Base-by-base conservation (phyloP, 257 asterid species). In the Voacanga thouarsii region DNA sequence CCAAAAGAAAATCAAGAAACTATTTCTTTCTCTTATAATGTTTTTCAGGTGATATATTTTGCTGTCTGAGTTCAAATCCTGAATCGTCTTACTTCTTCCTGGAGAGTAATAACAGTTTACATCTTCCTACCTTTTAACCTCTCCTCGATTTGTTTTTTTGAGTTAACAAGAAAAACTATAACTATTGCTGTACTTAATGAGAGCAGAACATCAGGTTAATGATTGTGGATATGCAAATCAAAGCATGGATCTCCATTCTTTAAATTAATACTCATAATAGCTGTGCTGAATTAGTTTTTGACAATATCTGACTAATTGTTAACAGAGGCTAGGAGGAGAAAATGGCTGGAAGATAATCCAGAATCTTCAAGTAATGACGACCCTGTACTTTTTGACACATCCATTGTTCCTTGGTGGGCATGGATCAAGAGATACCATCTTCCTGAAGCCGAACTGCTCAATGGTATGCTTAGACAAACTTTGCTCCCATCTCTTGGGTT, bases 361-460 rank as follows among this genome's bases (percentile, higher is more conserved):
- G 87, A 88, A 80, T 89, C 99, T 71, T 92, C 99, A 47, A 93
- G 81, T 77, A 96, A 93, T 53, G 90, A 89, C 44, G 87, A 89
- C 66, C 97, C 98, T 65, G 83, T 95, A 41, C 76, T 88, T 67
- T 95, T 95, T 23, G 97, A 93, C 89, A 93, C 97, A 59, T 87
- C 98, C 41, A 89, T 90, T 45, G 81, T 95, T 81, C 99, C 99
- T 63, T 95, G 98, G 98, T 95, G 99, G 99, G 94, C 96, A 78
- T 95, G 99, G 97, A 87, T 89, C 83, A 91, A 91, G 82, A 89
- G 97, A 83, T 93, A 90, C 78, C 99, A 95, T 88, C 99, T 95
- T 64, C 98, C 99, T 4, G 99, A 95, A 88, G 99, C 99, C 44
- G 99, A 95, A 80, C 86, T 91, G 47, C 99, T 95, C 7, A 95